Conservation (phyloP, 2,329 filamentous ascomycete species). For the Pezicula carpinea region DNA sequence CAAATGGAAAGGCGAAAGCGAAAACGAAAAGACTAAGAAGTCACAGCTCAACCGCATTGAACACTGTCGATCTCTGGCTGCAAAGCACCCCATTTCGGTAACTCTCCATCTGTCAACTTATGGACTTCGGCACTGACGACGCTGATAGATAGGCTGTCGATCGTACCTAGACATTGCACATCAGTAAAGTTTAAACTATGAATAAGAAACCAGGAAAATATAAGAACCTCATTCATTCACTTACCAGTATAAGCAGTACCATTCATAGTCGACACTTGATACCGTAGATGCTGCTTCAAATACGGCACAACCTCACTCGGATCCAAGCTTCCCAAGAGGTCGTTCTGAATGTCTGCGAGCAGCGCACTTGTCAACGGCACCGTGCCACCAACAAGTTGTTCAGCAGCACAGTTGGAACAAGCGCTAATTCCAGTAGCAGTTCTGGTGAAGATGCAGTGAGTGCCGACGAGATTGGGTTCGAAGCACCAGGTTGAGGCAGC, state of each 20-base stretch:
- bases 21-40: too few relatives aligned
- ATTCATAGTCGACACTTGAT: slow-evolving; percentile 18
- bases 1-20: too few relatives aligned
- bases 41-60: neutral
- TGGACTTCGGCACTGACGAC: slow-evolving; percentile 1
- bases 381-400: slow-evolving; percentile 32
- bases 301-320: slow-evolving; percentile 20
- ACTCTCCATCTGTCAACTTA: neutral
- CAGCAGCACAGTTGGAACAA: slow-evolving; percentile 13
- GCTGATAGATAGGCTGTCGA: neutral
- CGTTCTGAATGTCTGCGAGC: slow-evolving; percentile 23
- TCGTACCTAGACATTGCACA: neutral
- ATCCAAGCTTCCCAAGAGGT: slow-evolving; percentile 27
- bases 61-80: slow-evolving; percentile 6
- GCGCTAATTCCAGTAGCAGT: slow-evolving; percentile 2
- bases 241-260: slow-evolving; percentile 5
- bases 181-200: too few relatives aligned
- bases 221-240: too few relatives aligned
- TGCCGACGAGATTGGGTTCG: slow-evolving; percentile 24
- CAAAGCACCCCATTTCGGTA: neutral
- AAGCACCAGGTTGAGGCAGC: slow-evolving; percentile 22
- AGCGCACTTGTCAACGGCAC: slow-evolving; percentile 41
- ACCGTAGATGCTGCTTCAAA: slow-evolving; percentile 21
- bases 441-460: slow-evolving; percentile 33
- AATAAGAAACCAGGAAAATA: too few relatives aligned